phyloP scores from a whole-genome alignment of 169 alveolate genomes.

The Cryptosporidium sp. region DNA sequence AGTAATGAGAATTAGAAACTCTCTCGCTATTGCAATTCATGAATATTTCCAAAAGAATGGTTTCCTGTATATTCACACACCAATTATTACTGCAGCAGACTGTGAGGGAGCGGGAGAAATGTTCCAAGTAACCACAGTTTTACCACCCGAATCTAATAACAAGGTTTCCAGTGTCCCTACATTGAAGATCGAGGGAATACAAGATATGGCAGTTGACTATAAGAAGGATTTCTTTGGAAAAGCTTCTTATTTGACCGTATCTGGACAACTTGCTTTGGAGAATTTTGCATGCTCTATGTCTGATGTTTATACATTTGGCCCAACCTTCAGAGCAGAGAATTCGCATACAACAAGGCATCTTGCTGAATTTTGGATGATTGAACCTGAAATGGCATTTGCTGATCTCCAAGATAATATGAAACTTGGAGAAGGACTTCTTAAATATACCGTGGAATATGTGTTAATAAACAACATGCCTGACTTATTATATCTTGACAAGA shows the following conservation, averaged over 20 bases:
- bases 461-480: conserved; percentile 93
- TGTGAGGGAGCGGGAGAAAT: conserved; percentile 99
- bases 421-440: conserved; percentile 96
- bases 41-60: conserved; percentile 94
- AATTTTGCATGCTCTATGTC: conserved; percentile 94
- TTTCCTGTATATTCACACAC: conserved; percentile 96
- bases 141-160: conserved; percentile 65
- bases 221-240: conserved; percentile 95
- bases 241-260: conserved; percentile 96
- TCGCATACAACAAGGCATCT: conserved; percentile 97
- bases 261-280: conserved; percentile 97
- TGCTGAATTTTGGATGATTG: conserved; percentile 99
- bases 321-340: conserved; percentile 99
- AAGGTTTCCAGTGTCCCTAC: conserved; percentile 8
- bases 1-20: conserved; percentile 93
- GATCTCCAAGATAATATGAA: conserved; percentile 94
- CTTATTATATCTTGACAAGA: conserved; percentile 88
- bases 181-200: conserved; percentile 30
- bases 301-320: conserved; percentile 99
- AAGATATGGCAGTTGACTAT: conserved; percentile 85
- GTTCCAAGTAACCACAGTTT: conserved; percentile 95
- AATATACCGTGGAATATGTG: conserved; percentile 92
- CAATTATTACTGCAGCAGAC: conserved; percentile 98
- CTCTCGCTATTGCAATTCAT: conserved; percentile 96
- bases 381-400: conserved; percentile 98